Percentiles rank a stretch among this genome's conserved stretches.
These are phyloP conservation scores for Allantophomopsis lycopodina DNA, from an alignment of 2,329 filamentous ascomycete genomes.

Conservation along the genomic window DNA sequence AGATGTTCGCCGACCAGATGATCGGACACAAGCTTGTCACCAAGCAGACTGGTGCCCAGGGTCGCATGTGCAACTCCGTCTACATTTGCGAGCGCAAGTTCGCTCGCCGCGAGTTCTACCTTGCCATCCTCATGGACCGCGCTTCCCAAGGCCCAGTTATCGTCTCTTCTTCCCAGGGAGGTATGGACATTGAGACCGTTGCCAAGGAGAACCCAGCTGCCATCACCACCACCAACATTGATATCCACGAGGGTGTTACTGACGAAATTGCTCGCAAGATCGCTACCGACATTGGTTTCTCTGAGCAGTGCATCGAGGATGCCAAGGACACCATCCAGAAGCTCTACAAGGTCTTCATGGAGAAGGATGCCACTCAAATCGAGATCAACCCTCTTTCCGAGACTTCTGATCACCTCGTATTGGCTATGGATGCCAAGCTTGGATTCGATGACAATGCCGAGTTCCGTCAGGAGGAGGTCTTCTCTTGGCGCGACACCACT, in stretches of 20 bases:
- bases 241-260: constrained; percentile 91
- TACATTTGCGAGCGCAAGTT: constrained; percentile 99
- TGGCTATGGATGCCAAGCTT: constrained; percentile 99
- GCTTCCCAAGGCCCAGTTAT: constrained; percentile 84
- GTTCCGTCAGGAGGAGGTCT: constrained; percentile 95
- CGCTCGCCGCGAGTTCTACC: constrained; percentile 96
- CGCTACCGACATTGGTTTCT: constrained; percentile 87
- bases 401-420: constrained; percentile 94
- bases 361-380: constrained; percentile 97
- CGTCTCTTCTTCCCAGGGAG: constrained; percentile 93
- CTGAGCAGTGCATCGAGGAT: constrained; percentile 91
- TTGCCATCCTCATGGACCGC: constrained; percentile 97
- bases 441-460: constrained; percentile 98
- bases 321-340: constrained; percentile 96
- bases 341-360: constrained; percentile 96
- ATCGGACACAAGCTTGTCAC: constrained; percentile 99
- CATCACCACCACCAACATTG: constrained; percentile 84
- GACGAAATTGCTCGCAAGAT: constrained; percentile 89
- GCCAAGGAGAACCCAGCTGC: constrained; percentile 96
- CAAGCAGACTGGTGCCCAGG: constrained; percentile 92
- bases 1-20: constrained; percentile 98
- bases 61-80: constrained; percentile 91
- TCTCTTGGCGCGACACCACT: constrained; percentile 81
- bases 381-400: constrained; percentile 99
- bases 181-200: constrained; percentile 98